Base-by-base conservation (phyloP, 495 filamentous ascomycete genomes). In the Trichocladium uniseriatum region DNA sequence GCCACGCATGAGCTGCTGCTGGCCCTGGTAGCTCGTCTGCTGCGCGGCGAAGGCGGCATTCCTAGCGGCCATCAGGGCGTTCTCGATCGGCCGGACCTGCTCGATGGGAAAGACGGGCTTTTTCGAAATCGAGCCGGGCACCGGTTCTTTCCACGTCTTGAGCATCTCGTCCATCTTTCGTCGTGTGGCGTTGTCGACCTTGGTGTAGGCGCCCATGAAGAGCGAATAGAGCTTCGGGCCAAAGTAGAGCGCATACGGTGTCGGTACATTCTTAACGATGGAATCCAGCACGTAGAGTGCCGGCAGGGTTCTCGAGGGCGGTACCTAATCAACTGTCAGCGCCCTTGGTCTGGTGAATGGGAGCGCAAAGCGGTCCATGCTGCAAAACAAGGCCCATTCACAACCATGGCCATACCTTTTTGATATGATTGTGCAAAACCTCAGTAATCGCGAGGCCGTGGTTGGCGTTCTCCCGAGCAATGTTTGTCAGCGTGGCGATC, bases 281-380 rank as follows among this genome's bases (percentile, higher is more conserved):
- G 90, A 96, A 70, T 98, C 92, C 62, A 96, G 86, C 57, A 98
- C 84, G 72, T 97, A 98, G n/a, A 98, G 76, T 2, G 94, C 87
- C 19, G 91, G 89, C 14, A 98, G 72, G 58, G 96, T 98, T 62
- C 84, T 85, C 31, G 74, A 72, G 18, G 92, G 89, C 37, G 87
- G 79, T 36, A 81, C 84, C 91, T 98, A 74, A 32, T 13, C 13
- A 19, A 22, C 9, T 4, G 51, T 60, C 39, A 61, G 53, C 51
- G 36, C 24, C 11, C 16, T 32, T 29, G 34, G 18, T 24, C 9
- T 19, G 27, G 27, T 5, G 5, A 29, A 29, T n/a, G n/a, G 27
- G 27, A 29, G 27, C 10, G 10, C 27, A 29, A n/a, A n/a, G n/a
- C n/a, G n/a, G n/a, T n/a, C n/a, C n/a, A n/a, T n/a, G n/a, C n/a